Conservation (phyloP, 2,329 filamentous ascomycete genomes). For the Beauveria pseudobassiana region DNA sequence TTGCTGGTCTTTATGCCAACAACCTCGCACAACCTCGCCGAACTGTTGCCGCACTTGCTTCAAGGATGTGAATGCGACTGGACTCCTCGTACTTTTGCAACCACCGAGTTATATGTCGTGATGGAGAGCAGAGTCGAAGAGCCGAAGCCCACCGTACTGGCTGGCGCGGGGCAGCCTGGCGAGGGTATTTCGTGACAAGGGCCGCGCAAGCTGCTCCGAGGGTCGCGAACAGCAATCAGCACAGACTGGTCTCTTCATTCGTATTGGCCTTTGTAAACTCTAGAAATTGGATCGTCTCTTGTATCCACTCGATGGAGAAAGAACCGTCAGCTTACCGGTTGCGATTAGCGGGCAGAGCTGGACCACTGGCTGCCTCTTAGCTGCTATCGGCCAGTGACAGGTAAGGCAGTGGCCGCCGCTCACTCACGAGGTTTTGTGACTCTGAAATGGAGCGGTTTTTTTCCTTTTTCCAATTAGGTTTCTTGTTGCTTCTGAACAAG, state of each 20-base stretch:
- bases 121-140: neutral
- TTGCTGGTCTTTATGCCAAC: neutral
- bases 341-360: neutral
- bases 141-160: neutral
- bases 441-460: neutral
- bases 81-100: neutral
- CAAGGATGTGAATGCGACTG: neutral
- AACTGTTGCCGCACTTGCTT: no score
- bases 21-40: neutral
- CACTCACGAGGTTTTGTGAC: neutral
- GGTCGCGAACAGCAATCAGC: neutral
- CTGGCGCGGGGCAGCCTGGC: neutral
- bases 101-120: neutral
- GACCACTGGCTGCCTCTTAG: neutral
- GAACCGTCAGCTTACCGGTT: neutral
- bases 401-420: neutral
- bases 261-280: no score
- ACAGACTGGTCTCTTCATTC: neutral
- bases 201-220: no score
- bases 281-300: no score
- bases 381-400: neutral
- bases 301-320: neutral
- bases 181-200: neutral
- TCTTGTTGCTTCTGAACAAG: neutral
- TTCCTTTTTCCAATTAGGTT: neutral